Evolutionary conservation across 352 stramenopile species (phyloP), one percentile per base, ranked within the genome.

Genomic region (Phytopythium sindhum): DNA sequence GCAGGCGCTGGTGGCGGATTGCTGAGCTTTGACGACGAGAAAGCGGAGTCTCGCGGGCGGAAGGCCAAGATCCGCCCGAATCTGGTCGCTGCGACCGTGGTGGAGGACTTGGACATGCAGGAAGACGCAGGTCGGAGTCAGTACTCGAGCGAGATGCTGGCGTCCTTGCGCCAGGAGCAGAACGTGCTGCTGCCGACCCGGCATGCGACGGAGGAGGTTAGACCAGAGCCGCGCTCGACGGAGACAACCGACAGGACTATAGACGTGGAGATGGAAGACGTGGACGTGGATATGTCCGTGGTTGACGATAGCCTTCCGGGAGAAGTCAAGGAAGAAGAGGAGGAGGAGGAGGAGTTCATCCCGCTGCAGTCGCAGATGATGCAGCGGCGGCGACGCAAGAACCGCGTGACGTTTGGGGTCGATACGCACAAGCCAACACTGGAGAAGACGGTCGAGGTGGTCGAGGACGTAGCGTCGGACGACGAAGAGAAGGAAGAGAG

Each of bases 51-150:
- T 2, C 67, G 42, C 33, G 53, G 55, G 11, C 81, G 78, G 44
- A 76, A 66, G 59, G 73, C 45, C 28, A 90, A 87, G 58, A 93
- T 93, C 47, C 74, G 79, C 29, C 81, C 82, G 19, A 91, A 93
- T 63, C 50, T 90, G 5, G 60, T 86, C 50, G 57, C 44, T 4
- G 68, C 63, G 24, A 73, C 33, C 24, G 62, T 64, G 39, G 19
- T 15, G 26, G 64, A 70, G 9, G 68, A 77, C 19, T 50, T 69
- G 26, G 55, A 76, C 10, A 55, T 69, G 29, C 60, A 60, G 31
- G 59, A 63, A 10, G 64, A 76, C 12, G 50, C 54, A 5, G 15
- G 4, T 14, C 44, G 28, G 14, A 73, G 63, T 35, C 35, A 63
- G 19, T 93, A 93, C 61, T 88, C 82, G 35, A 55, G 54, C 4